phyloP scores from a whole-genome alignment of 768 basidiomycete species.

The Tephrocybe sp. region DNA sequence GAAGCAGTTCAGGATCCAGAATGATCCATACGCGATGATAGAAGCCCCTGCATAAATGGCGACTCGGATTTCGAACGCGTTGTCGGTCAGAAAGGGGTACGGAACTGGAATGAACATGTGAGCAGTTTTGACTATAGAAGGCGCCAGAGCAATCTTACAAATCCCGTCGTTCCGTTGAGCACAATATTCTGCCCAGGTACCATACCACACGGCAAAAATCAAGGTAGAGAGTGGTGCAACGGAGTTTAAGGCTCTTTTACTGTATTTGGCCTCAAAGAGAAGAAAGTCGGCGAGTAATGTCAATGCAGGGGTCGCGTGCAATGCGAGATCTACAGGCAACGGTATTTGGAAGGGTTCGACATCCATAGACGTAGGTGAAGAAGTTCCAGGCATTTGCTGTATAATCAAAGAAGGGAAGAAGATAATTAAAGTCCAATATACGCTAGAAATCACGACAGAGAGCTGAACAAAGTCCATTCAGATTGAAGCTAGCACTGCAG shows the following conservation, averaged over 20 bases:
- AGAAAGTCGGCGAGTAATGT: slow-evolving; percentile 68
- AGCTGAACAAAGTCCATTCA: slow-evolving; percentile 21
- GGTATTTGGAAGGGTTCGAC: slow-evolving; percentile 39
- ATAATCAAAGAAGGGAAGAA: slow-evolving; percentile 61
- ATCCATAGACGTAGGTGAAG: slow-evolving; percentile 28
- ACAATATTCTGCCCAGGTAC: slow-evolving; percentile 67
- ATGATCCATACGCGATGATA: slow-evolving; percentile 51
- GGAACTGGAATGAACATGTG: slow-evolving; percentile 49
- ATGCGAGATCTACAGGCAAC: slow-evolving; percentile 55
- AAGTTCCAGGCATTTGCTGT: slow-evolving; percentile 17
- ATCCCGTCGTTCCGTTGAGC: slow-evolving; percentile 52
- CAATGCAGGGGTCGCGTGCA: slow-evolving; percentile 66
- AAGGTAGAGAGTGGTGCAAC: slow-evolving; percentile 29
- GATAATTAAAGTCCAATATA: slow-evolving; percentile 71
- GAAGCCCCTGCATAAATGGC: slow-evolving; percentile 59
- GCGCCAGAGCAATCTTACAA: slow-evolving; percentile 45
- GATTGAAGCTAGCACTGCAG: background rate
- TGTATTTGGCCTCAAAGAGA: slow-evolving; percentile 60
- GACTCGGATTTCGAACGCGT: slow-evolving; percentile 48
- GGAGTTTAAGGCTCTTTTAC: slow-evolving; percentile 20
- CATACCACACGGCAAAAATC: slow-evolving; percentile 48
- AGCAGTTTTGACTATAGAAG: background rate
- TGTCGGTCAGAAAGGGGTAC: slow-evolving; percentile 79
- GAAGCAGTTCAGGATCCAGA: slow-evolving; percentile 58
- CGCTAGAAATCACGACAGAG: slow-evolving; percentile 38